Evolutionary conservation across 805 yeast species (phyloP).

Genomic region (Candida hispaniensis): DNA sequence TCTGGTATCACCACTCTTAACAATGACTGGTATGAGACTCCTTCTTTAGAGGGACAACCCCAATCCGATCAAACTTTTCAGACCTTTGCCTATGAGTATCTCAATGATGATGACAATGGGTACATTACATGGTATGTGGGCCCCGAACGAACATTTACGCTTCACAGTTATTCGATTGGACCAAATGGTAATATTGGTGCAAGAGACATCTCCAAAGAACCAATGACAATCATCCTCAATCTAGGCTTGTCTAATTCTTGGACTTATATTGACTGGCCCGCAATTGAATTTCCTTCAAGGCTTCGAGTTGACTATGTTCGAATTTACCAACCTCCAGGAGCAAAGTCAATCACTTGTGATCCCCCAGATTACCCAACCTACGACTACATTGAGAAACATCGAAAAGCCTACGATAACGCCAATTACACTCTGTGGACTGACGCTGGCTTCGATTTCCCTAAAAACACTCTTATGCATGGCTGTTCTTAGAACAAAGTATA

Average conservation of each 20-base stretch:
- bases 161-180: constrained; percentile 62
- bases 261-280: constrained; percentile 89
- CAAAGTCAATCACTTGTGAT: constrained; percentile 63
- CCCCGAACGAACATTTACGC: constrained; percentile 60
- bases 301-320: constrained; percentile 80
- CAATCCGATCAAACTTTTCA: constrained; percentile 42
- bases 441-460: constrained; percentile 66
- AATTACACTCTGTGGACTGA: constrained; percentile 65
- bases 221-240: constrained; percentile 82
- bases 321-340: constrained; percentile 70
- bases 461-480: constrained; percentile 43
- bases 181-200: constrained; percentile 86
- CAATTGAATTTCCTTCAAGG: constrained; percentile 61
- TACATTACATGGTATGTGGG: constrained; percentile 86
- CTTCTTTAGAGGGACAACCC: constrained; percentile 32
- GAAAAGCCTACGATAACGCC: constrained; percentile 52
- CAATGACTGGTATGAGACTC: constrained; percentile 66
- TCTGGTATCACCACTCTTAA: constrained; percentile 75
- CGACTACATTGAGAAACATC: constrained; percentile 67
- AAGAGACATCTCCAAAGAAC: constrained; percentile 78
- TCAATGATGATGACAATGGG: constrained; percentile 59
- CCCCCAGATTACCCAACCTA: constrained; percentile 77
- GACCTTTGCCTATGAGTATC: constrained; percentile 64
- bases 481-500: no score
- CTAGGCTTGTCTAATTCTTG: constrained; percentile 85